Base-by-base conservation (phyloP, 768 basidiomycete genomes). In the Leccinum subgranulosum region DNA sequence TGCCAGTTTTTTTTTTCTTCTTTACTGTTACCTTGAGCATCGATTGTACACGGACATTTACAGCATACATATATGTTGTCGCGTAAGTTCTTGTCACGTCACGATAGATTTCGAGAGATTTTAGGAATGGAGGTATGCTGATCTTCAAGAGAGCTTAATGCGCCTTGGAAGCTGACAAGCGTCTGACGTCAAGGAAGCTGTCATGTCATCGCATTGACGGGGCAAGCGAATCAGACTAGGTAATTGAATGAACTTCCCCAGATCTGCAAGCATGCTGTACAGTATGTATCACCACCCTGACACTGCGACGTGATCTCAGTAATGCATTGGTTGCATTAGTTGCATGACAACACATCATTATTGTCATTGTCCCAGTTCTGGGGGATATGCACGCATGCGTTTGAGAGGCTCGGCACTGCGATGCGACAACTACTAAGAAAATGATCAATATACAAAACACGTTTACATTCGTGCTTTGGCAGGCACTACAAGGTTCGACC, bases 401-500 rank as follows among this genome's bases (percentile, higher is more conserved):
- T 3, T 39, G 19, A 53, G 17, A 14, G 29, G 25, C n/a, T 10
- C 28, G 49, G n/a, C n/a, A n/a, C n/a, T 36, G 47, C 15, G 9
- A 33, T 19, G 36, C 36, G 11, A 43, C 19, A 43, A 43, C n/a
- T 3, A 43, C n/a, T 3, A 43, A 34, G 33, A 15, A 43, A 11
- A 19, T 19, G 1, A 39, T n/a, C n/a, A 5, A 48, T 36, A 45
- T 1, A 11, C 49, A 19, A 39, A 29, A 21, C 4, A 49, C 21
- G 52, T 51, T 70, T 58, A 72, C 64, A 70, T 70, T 39, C 72
- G 65, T 34, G 72, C 71, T 53, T 66, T 72, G 19, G 70, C 46
- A 41, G 64, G 47, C n/a, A 60, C 70, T 31, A 85, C 72, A 36
- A 92, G 71, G 64, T 88, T 86, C 28, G 72, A 75, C 58, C 80